phyloP scores from a whole-genome alignment of 1,284 basidiomycete genomes.

The Xanthoconium separans region DNA sequence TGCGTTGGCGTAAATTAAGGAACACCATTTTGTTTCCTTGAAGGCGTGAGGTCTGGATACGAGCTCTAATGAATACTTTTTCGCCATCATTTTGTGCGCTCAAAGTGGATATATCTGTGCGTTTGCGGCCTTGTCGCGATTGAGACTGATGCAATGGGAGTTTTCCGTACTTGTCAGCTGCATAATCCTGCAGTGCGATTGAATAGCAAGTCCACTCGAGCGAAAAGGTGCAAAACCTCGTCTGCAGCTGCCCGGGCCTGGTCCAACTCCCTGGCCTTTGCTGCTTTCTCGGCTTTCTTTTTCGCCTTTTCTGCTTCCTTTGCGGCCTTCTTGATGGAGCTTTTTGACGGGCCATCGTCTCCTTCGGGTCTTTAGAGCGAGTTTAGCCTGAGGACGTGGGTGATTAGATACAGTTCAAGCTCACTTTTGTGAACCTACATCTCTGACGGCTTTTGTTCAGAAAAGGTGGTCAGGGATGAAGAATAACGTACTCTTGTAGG shows the following conservation, averaged over 20 bases:
- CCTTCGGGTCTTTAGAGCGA: slow-evolving; percentile 28
- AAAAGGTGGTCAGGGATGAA: not conserved
- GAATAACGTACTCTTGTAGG: slow-evolving; percentile 10
- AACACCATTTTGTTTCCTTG: slow-evolving; percentile 96
- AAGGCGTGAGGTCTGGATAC: slow-evolving; percentile 89
- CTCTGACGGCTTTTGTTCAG: slow-evolving; percentile 11
- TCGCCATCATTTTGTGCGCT: slow-evolving; percentile 73
- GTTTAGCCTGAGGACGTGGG: not conserved
- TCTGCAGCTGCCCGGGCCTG: slow-evolving; percentile 75
- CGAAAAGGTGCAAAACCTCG: slow-evolving; percentile 40
- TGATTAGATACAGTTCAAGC: not conserved
- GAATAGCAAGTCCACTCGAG: slow-evolving; percentile 5
- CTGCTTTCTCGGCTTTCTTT: slow-evolving; percentile 83
- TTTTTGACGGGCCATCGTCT: slow-evolving; percentile 71
- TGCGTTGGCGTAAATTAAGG: slow-evolving; percentile 87
- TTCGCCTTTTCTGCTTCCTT: slow-evolving; percentile 93
- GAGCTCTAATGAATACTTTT: slow-evolving; percentile 82
- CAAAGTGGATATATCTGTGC: slow-evolving; percentile 68
- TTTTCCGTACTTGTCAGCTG: slow-evolving; percentile 85
- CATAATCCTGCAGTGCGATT: slow-evolving; percentile 64
- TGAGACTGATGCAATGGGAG: slow-evolving; percentile 93
- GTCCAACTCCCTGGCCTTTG: slow-evolving; percentile 67
- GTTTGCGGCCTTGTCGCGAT: slow-evolving; percentile 50
- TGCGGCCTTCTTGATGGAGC: slow-evolving; percentile 89
- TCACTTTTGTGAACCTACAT: slow-evolving; percentile 14